Base-by-base conservation (phyloP, 2,329 filamentous ascomycete species). In the Pyrenochaeta sp. region DNA sequence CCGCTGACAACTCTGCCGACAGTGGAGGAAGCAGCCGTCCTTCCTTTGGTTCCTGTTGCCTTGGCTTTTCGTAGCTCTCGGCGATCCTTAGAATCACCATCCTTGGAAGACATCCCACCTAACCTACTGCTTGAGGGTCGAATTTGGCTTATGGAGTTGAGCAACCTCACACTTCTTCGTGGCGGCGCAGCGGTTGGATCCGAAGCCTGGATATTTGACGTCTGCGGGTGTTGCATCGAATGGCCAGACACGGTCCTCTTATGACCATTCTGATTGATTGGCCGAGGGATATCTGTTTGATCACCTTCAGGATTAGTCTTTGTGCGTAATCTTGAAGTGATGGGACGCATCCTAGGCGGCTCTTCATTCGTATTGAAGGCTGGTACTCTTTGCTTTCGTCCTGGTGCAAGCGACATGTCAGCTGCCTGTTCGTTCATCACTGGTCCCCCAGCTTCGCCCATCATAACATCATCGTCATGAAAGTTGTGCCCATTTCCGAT, bases 211-310 rank as follows among this genome's bases (percentile, higher is more conserved):
- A 39, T 43, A 24, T 42, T 66, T 47, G 35, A 58, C 51, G 21
- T 65, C 49, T 57, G 56, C 11, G 40, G 24, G 28, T 71, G 67
- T 19, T 70, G 70, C n/a, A 71, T 63, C 5, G 78, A 75, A 57
- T 96, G 90, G 3, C 93, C 93, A 27, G 93, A 96, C n/a, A 96
- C 83, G 1, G 91, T 96, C 57, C 93, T 85, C 74, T 96, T 97
- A 68, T 91, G 84, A 48, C 92, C 89, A 22, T 71, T 69, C 50
- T 72, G 61, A 35, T 65, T 65, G 24, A 68, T 64, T 6, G 68
- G 68, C 24, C 65, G 50, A 3, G 67, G 64, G 23, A 70, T 68
- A 19, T 73, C 65, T 37, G 65, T 61, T 17, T 68, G 63, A 29
- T 75, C 71, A 7, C 55, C 61, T 11, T 76, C 73, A 10, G 74